Conservation (phyloP, 1,284 basidiomycete genomes). For the Cryptococcus sp. region DNA sequence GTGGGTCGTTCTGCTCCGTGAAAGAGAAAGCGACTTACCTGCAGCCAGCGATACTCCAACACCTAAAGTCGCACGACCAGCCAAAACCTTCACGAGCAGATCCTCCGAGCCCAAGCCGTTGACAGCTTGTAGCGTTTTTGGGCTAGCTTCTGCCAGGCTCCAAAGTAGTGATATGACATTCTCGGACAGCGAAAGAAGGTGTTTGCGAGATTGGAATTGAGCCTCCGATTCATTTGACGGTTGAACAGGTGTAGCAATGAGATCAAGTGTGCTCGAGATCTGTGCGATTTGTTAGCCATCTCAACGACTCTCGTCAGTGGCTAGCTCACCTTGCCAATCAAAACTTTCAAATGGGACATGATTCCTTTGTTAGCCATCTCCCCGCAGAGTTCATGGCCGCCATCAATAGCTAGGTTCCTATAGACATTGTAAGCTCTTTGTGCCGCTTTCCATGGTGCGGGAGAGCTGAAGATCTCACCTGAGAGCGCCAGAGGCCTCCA, state of each 20-base stretch:
- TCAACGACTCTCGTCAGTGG: background rate
- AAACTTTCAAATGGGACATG: slow-evolving; percentile 58
- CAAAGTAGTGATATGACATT: slow-evolving; percentile 87
- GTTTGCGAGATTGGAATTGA: slow-evolving; percentile 64
- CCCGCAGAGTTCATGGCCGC: slow-evolving; percentile 86
- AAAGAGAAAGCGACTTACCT: slow-evolving; percentile 57
- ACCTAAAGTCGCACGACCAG: slow-evolving; percentile 66
- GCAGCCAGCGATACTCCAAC: slow-evolving; percentile 71
- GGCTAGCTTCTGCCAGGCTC: slow-evolving; percentile 81
- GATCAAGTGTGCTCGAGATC: slow-evolving; percentile 73
- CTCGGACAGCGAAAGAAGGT: slow-evolving; percentile 83
- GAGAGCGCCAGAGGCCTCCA: slow-evolving; percentile 80
- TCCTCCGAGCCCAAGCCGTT: slow-evolving; percentile 73
- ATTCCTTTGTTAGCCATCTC: slow-evolving; percentile 97
- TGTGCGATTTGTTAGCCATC: slow-evolving; percentile 44
- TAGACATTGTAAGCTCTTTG: slow-evolving; percentile 2
- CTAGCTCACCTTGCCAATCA: slow-evolving; percentile 45
- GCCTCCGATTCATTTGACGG: slow-evolving; percentile 54
- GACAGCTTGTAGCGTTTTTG: slow-evolving; percentile 83
- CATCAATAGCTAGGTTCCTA: slow-evolving; percentile 91
- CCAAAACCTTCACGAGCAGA: slow-evolving; percentile 81
- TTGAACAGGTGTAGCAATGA: slow-evolving; percentile 57
- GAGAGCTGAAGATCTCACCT: slow-evolving; percentile 57
- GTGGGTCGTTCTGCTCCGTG: background rate
- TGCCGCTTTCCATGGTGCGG: background rate